Conservation (phyloP, 2,329 filamentous ascomycete species). For the Paracamarosporium sp. region DNA sequence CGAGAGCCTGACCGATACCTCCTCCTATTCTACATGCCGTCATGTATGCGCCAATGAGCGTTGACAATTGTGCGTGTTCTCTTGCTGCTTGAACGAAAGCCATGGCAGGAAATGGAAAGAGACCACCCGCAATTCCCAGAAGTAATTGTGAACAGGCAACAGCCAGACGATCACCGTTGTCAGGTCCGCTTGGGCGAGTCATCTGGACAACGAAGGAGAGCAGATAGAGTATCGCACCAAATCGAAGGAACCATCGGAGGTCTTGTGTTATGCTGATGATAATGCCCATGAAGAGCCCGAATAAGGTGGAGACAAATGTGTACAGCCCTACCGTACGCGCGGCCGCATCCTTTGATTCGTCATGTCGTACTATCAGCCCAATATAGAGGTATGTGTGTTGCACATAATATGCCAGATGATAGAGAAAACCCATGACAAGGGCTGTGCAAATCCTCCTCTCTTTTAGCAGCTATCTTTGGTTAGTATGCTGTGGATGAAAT, state of each 20-base stretch:
- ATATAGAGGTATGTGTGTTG: conserved; percentile 3
- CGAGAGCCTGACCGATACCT: neutral
- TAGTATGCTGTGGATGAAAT: neutral
- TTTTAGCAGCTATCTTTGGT: neutral
- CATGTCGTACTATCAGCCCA: neutral
- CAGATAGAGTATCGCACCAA: neutral
- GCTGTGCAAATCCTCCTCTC: neutral
- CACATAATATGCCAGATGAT: conserved; percentile 1
- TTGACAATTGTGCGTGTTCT: neutral
- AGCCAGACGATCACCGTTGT: neutral
- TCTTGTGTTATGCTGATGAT: neutral
- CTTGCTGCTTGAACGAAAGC: neutral
- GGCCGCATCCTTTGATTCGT: neutral
- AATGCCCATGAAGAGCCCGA: neutral
- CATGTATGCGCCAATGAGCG: conserved; percentile 3
- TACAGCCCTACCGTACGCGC: neutral
- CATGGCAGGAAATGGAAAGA: neutral
- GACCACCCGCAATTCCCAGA: neutral
- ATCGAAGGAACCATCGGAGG: neutral
- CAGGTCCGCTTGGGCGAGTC: neutral
- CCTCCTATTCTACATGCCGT: neutral
- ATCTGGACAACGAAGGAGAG: neutral
- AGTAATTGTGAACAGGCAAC: neutral
- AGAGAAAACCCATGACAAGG: neutral
- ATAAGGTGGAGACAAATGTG: neutral